A percentile compares a stretch with the other conserved stretches of the same genome.
Conservation (phyloP, 164 flowering plant species). For the Vitis riparia region DNA sequence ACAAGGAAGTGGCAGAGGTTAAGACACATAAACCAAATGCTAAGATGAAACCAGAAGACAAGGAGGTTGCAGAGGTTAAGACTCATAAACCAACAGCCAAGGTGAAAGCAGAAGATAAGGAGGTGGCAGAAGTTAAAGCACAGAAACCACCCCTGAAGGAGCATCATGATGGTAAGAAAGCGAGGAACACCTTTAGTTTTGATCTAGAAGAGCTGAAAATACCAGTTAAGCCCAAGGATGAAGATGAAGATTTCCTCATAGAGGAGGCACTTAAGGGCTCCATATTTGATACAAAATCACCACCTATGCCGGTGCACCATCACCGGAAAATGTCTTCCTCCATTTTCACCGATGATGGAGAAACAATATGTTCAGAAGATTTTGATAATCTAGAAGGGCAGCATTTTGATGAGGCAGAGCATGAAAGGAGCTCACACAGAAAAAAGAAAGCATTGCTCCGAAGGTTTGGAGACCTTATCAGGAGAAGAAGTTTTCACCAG, state of each 20-base stretch:
- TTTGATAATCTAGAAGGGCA: constrained; percentile 38
- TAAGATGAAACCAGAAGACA: background rate
- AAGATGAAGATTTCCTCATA: constrained; percentile 26
- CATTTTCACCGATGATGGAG: constrained; percentile 30
- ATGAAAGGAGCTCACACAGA: constrained; percentile 30
- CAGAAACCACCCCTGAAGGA: too few relatives aligned
- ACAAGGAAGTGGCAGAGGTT: constrained; percentile 13
- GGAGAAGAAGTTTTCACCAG: constrained; percentile 33
- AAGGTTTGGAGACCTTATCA: constrained; percentile 62
- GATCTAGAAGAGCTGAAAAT: constrained; percentile 35
- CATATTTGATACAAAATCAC: constrained; percentile 54
- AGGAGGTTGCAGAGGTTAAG: constrained; percentile 14
- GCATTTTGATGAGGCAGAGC: constrained; percentile 43
- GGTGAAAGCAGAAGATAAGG: background rate
- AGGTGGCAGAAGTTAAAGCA: constrained; percentile 17
- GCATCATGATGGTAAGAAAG: constrained; percentile 8
- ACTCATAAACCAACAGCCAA: constrained; percentile 8
- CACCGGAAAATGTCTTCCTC: constrained; percentile 34
- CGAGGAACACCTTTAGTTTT: constrained; percentile 26
- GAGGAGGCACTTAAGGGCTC: constrained; percentile 58
- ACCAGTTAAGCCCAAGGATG: constrained; percentile 18
- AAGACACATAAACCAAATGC: constrained; percentile 7
- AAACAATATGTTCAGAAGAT: constrained; percentile 31
- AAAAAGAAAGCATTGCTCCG: constrained; percentile 59
- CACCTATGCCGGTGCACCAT: constrained; percentile 27